Evolutionary conservation across 352 stramenopile species (phyloP).

Genomic region (Globisporangium takayamanum): DNA sequence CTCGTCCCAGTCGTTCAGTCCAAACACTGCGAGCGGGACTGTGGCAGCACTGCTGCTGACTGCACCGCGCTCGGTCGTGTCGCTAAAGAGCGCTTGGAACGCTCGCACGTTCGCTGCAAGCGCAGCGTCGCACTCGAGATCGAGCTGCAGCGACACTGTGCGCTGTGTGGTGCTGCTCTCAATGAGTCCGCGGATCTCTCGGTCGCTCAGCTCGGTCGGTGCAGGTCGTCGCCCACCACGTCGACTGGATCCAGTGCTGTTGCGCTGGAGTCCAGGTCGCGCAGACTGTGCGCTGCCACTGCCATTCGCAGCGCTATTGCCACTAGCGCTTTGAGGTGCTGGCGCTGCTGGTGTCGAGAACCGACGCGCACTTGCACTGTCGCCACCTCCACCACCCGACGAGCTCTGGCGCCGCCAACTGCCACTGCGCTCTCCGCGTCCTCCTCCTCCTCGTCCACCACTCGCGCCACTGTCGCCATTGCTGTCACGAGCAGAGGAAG

Average conservation of each 20-base stretch:
- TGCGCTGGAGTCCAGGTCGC: not conserved
- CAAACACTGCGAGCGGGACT: conserved; percentile 41
- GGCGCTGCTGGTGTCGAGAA: too few species aligned
- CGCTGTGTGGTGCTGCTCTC: conserved; percentile 8
- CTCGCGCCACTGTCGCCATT: not conserved
- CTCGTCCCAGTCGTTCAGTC: conserved; percentile 39
- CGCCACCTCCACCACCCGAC: not conserved
- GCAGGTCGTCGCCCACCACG: conserved; percentile 3
- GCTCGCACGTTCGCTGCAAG: not conserved
- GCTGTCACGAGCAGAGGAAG: not conserved
- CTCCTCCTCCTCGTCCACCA: too few species aligned
- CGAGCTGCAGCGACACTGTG: conserved; percentile 9
- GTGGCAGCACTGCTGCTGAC: not conserved
- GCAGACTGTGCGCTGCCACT: not conserved
- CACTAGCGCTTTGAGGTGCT: too few species aligned
- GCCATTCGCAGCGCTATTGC: not conserved
- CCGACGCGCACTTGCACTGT: not conserved
- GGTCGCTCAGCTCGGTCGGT: conserved; percentile 4
- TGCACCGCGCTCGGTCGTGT: not conserved
- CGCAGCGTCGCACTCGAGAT: not conserved
- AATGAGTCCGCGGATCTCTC: conserved; percentile 12
- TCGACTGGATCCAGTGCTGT: not conserved
- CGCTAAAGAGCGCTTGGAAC: conserved; percentile 3
- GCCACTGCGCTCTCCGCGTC: not conserved
- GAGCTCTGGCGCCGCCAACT: conserved; percentile 8